Conservation (phyloP, 2,329 filamentous ascomycete species). For the Xylariaceae sp. region DNA sequence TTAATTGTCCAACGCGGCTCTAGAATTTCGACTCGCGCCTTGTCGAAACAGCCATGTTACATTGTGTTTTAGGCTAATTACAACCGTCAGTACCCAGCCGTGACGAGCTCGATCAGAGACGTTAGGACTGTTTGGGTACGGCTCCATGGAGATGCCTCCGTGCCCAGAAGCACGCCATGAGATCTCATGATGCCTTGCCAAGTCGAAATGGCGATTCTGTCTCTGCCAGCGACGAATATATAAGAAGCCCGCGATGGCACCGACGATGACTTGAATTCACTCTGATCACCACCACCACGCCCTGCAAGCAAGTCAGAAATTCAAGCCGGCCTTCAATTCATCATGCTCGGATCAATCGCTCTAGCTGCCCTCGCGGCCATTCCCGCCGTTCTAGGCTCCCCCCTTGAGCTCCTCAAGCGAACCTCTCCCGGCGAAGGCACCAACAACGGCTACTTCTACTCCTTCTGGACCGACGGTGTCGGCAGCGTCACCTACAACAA, state of each 20-base stretch:
- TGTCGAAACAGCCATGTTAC: background rate
- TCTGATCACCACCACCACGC: background rate
- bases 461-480: conserved; percentile 55
- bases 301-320: background rate
- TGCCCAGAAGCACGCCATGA: background rate
- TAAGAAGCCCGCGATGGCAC: background rate
- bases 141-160: background rate
- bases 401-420: conserved; percentile 27
- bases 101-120: background rate
- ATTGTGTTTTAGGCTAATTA: background rate
- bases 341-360: conserved; percentile 17
- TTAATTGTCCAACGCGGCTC: background rate
- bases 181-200: background rate
- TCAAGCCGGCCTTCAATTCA: background rate
- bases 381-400: conserved; percentile 13
- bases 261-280: background rate
- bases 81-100: background rate
- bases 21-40: background rate
- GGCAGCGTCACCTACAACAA: conserved; percentile 52
- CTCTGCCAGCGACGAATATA: background rate
- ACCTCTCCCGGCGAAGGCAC: conserved; percentile 47
- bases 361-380: conserved; percentile 15
- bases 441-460: conserved; percentile 57
- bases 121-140: background rate
- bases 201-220: background rate